Evolutionary conservation across 192 early-diverging fungal species (phyloP).

Genomic region (Lunasporangiospora selenospora): DNA sequence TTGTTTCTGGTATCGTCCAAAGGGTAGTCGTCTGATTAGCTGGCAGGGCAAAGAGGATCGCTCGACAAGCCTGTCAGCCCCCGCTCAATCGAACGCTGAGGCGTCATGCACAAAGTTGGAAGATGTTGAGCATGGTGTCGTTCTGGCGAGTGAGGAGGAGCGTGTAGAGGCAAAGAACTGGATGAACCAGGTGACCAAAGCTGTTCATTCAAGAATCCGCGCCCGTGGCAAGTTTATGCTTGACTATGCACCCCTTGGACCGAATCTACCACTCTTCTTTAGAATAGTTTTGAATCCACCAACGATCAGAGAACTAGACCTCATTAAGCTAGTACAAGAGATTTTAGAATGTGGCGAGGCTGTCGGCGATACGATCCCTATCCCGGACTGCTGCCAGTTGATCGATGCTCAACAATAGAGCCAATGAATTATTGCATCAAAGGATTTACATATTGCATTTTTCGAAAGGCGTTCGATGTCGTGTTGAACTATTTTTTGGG

Average conservation of each 20-base stretch:
- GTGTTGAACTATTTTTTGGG: too few species aligned
- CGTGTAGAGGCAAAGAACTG: slow-evolving; percentile 36
- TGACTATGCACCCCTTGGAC: slow-evolving; percentile 69
- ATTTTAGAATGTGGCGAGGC: slow-evolving; percentile 59
- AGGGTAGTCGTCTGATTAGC: slow-evolving; percentile 17
- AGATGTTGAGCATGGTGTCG: slow-evolving; percentile 16
- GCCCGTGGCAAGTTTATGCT: slow-evolving; percentile 65
- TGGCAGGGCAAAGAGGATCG: slow-evolving; percentile 16
- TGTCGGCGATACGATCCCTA: slow-evolving; percentile 12
- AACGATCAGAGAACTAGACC: slow-evolving; percentile 56
- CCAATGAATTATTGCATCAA: too few species aligned
- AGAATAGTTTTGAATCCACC: slow-evolving; percentile 77
- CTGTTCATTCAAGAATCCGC: slow-evolving; percentile 53
- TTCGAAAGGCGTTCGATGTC: too few species aligned
- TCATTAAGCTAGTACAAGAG: slow-evolving; percentile 55
- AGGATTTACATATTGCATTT: too few species aligned
- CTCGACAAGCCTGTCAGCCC: too few species aligned
- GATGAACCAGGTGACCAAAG: slow-evolving; percentile 50
- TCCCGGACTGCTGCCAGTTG: slow-evolving; percentile 29
- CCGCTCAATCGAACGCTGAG: too few species aligned
- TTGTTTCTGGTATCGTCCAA: slow-evolving; percentile 82
- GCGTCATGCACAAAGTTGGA: not conserved
- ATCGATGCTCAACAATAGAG: too few species aligned
- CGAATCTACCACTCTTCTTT: slow-evolving; percentile 66
- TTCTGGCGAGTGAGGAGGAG: slow-evolving; percentile 24